Evolutionary conservation across 169 alveolate species (phyloP).

Genomic region (Cystoisospora suis): DNA sequence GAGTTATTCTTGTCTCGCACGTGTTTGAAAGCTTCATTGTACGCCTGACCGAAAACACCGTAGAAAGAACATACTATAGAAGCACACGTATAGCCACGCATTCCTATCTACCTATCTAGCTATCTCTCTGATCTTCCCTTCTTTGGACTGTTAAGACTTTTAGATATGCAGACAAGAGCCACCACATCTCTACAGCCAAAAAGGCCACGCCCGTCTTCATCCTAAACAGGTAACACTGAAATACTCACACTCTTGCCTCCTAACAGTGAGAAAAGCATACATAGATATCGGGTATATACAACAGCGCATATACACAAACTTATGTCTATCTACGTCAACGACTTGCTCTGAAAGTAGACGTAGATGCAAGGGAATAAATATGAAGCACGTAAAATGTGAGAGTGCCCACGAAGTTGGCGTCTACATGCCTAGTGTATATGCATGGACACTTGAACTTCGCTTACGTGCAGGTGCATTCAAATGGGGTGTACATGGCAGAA

Average conservation of each 20-base stretch:
- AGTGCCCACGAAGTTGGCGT: too few relatives aligned
- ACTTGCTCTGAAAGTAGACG: too few relatives aligned
- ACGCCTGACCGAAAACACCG: conserved; percentile 18
- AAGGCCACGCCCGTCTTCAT: background rate
- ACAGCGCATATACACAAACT: background rate
- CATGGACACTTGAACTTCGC: too few relatives aligned
- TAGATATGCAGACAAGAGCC: background rate
- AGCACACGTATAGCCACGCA: background rate
- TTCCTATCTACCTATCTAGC: background rate
- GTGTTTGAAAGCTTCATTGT: conserved; percentile 28
- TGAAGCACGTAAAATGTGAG: too few relatives aligned
- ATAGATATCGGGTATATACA: too few relatives aligned
- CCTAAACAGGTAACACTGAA: background rate
- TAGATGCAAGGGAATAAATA: too few relatives aligned
- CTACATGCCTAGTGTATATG: too few relatives aligned
- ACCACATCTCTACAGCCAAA: background rate
- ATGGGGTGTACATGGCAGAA: background rate
- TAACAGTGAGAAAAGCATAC: background rate
- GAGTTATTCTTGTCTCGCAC: background rate
- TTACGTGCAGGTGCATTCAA: background rate
- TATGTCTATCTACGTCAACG: too few relatives aligned
- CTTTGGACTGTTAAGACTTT: background rate
- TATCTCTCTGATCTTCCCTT: background rate
- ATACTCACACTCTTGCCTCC: background rate
- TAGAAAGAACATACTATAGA: background rate